Evolutionary conservation across 2,329 filamentous ascomycete species (phyloP).

Genomic region (Sarocladium strictum): DNA sequence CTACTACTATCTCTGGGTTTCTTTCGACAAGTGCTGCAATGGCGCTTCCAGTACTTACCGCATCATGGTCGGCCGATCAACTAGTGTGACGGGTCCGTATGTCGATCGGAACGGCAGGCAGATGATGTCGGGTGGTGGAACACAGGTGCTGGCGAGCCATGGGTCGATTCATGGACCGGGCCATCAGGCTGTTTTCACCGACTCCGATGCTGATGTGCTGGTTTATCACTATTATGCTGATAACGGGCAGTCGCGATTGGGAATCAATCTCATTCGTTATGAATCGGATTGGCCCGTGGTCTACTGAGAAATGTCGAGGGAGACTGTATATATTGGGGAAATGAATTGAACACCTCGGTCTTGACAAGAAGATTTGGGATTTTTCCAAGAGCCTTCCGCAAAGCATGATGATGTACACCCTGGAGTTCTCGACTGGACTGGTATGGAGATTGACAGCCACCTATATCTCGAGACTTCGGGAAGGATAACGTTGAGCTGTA

Average conservation of each 20-base stretch:
- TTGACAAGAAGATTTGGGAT: too few relatives aligned
- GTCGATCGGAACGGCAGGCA: constrained; percentile 19
- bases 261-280: constrained; percentile 25
- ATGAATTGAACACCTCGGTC: too few relatives aligned
- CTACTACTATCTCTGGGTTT: constrained; percentile 27
- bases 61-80: constrained; percentile 26
- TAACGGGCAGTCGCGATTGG: constrained; percentile 18
- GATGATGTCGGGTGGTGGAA: constrained; percentile 24
- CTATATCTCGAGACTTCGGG: too few relatives aligned
- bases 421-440: too few relatives aligned
- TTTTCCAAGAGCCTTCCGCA: too few relatives aligned
- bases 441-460: too few relatives aligned
- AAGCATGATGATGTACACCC: too few relatives aligned
- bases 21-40: constrained; percentile 24
- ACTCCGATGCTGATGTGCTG: constrained; percentile 24
- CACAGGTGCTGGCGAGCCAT: constrained; percentile 22
- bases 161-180: constrained; percentile 24
- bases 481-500: too few relatives aligned
- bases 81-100: constrained; percentile 21
- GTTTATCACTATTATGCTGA: constrained; percentile 25
- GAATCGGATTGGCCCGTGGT: constrained; percentile 24
- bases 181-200: constrained; percentile 24
- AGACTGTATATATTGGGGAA: too few relatives aligned
- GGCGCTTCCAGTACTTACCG: constrained; percentile 25
- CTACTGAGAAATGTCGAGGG: constrained; percentile 19